phyloP scores from a whole-genome alignment of 495 filamentous ascomycete genomes.

The Neurospora tetraspora region DNA sequence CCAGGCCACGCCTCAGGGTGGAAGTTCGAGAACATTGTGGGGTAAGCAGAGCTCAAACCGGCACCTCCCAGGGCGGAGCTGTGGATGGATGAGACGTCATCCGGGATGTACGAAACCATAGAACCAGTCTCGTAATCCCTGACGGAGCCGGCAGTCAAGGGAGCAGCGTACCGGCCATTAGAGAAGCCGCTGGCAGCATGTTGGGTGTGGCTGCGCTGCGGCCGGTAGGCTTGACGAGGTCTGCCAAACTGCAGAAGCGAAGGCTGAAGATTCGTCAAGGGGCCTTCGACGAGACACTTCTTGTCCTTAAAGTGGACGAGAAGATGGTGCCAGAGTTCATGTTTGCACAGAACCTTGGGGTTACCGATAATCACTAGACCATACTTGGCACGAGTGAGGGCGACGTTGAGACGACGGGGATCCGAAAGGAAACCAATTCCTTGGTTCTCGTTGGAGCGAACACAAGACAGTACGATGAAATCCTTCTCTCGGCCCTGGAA shows the following conservation, averaged over 20 bases:
- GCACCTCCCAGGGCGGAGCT: conserved; percentile 83
- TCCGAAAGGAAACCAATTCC: conserved; percentile 99
- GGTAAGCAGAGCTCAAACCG: conserved; percentile 68
- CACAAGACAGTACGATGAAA: conserved; percentile 96
- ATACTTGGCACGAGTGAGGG: conserved; percentile 92
- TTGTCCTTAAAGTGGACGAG: conserved; percentile 95
- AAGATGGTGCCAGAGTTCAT: conserved; percentile 95
- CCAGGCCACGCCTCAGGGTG: conserved; percentile 79
- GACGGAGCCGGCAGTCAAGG: conserved; percentile 36
- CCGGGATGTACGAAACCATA: conserved; percentile 86
- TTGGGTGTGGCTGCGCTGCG: conserved; percentile 50
- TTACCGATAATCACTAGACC: conserved; percentile 95
- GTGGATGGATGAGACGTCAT: conserved; percentile 94
- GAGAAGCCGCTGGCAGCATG: conserved; percentile 71
- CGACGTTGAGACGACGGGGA: conserved; percentile 97
- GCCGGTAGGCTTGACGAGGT: conserved; percentile 85
- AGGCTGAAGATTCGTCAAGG: conserved; percentile 90
- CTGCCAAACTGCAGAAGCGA: conserved; percentile 91
- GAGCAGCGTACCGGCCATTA: conserved; percentile 30
- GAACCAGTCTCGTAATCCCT: conserved; percentile 83
- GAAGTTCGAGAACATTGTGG: conserved; percentile 93
- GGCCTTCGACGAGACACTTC: conserved; percentile 92
- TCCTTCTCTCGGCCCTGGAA: conserved; percentile 99
- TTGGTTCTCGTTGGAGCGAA: conserved; percentile 98
- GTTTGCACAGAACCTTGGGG: conserved; percentile 94